Evolutionary conservation across 805 yeast species (phyloP), one percentile per base, ranked within the genome.

Genomic region (Schwanniomyces pseudopolymorphus): DNA sequence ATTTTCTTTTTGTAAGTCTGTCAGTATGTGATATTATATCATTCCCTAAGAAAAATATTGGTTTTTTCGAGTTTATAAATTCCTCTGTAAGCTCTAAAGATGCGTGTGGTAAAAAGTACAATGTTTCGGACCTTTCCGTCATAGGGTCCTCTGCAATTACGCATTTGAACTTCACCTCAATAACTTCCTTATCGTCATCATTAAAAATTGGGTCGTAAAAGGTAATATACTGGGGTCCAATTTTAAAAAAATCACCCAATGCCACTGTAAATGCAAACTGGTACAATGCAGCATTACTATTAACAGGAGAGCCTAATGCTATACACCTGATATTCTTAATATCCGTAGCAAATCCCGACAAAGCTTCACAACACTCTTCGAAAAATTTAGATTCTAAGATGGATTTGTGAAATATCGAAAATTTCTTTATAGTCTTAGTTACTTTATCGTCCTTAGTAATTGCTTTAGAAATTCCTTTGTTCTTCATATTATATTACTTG

Each of bases 31-130:
- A 69, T 0, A 74, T 56, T 3, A 81, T 48, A 55, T 83, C 72
- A 54, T 83, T 83, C 5, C 81, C 83, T 16, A 83, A 59, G 38
- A 78, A 50, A 28, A 63, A 56, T n/a, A 36, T 44, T 2, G 85
- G 81, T 27, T 57, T 22, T 19, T 66, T 60, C 0, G 46, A 20
- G 2, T 37, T 36, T 10, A 81, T 42, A 1, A 81, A 50, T 1
- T 21, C n/a, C 35, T 80, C 75, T 1, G 84, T 78, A 14, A 82
- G 55, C 14, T 61, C 69, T 33, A 84, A 62, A 1, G 89, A 88
- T 0, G 91, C 92, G 66, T 87, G 96, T 0, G 95, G 95, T 40
- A 87, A 70, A 56, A 80, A 87, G 59, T 69, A 85, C 2, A 87
- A 62, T 0, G 74, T 66, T 1, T 49, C 40, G 16, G 0, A 50